Percentiles rank a stretch among this genome's conserved stretches.
These are phyloP conservation scores for Zoysia pacifica DNA, from an alignment of 176 grass and related monocot genomes.

Conservation along the genomic window DNA sequence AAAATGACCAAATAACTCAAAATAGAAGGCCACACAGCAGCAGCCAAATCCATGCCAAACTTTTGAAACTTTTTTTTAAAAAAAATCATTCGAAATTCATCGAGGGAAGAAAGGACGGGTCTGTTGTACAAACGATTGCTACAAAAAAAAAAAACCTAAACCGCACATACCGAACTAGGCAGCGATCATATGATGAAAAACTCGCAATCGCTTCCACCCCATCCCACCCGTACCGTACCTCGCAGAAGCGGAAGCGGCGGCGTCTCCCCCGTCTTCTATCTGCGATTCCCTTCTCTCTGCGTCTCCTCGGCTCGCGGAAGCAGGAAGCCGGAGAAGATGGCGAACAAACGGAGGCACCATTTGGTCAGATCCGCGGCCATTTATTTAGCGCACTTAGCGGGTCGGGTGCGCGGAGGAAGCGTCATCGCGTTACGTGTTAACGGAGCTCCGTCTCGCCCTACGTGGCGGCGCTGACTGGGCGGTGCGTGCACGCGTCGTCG, in stretches of 20 bases:
- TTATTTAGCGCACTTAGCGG: constrained; percentile 42
- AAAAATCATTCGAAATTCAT: background rate
- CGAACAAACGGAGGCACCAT: constrained; percentile 32
- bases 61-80: background rate
- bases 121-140: background rate
- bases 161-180: background rate
- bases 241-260: background rate
- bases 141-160: background rate
- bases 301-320: background rate
- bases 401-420: constrained; percentile 6
- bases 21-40: background rate
- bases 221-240: constrained; percentile 36
- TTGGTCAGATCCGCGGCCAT: constrained; percentile 56
- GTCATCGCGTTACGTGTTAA: background rate
- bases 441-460: constrained; percentile 9
- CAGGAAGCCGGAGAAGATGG: constrained; percentile 37
- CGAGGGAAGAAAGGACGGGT: background rate
- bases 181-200: constrained; percentile 15
- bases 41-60: background rate
- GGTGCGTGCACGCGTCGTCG: constrained; percentile 28
- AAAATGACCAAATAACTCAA: background rate
- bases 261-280: background rate
- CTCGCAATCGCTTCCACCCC: background rate
- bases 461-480: constrained; percentile 38
- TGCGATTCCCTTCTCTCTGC: background rate